These are phyloP conservation scores for Poteriospumella lacustris DNA, from an alignment of 108 stramenopile species.

Conservation along the genomic window DNA sequence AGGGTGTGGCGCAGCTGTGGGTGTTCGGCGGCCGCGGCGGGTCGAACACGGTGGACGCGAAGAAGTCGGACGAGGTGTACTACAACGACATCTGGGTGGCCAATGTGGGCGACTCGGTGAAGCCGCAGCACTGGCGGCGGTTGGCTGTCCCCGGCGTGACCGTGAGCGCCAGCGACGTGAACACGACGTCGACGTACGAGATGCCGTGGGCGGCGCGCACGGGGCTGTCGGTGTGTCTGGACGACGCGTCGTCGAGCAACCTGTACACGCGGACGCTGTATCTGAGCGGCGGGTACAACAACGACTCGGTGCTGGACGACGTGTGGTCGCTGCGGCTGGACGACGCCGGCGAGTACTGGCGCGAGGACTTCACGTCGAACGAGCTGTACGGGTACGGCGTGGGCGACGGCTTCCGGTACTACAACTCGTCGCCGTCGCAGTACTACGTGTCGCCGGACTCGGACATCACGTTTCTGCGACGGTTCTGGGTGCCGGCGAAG, in stretches of 20 bases:
- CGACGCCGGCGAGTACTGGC: slow-evolving; percentile 29
- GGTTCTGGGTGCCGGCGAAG: slow-evolving; percentile 30
- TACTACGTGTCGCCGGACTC: slow-evolving; percentile 40
- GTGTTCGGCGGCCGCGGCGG: slow-evolving; percentile 38
- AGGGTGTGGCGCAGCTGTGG: slow-evolving; percentile 16
- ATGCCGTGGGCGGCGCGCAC: neutral
- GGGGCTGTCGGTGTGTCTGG: neutral
- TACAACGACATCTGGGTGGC: slow-evolving; percentile 50
- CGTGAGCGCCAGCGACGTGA: no score
- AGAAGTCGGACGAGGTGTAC: slow-evolving; percentile 32
- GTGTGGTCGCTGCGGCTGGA: slow-evolving; percentile 37
- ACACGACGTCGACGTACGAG: neutral
- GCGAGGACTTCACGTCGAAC: slow-evolving; percentile 36
- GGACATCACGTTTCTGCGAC: slow-evolving; percentile 20
- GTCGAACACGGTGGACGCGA: slow-evolving; percentile 8
- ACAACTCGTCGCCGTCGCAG: slow-evolving; percentile 34
- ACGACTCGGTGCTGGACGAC: slow-evolving; percentile 33
- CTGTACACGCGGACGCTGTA: neutral
- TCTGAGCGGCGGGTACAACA: slow-evolving; percentile 29
- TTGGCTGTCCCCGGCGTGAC: no score
- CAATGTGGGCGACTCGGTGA: no score
- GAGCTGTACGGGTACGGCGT: slow-evolving; percentile 38
- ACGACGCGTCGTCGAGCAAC: neutral
- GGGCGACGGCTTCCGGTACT: neutral
- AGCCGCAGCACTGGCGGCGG: no score